phyloP scores from a whole-genome alignment of 1,284 basidiomycete species.

The Fomes fomentarius region DNA sequence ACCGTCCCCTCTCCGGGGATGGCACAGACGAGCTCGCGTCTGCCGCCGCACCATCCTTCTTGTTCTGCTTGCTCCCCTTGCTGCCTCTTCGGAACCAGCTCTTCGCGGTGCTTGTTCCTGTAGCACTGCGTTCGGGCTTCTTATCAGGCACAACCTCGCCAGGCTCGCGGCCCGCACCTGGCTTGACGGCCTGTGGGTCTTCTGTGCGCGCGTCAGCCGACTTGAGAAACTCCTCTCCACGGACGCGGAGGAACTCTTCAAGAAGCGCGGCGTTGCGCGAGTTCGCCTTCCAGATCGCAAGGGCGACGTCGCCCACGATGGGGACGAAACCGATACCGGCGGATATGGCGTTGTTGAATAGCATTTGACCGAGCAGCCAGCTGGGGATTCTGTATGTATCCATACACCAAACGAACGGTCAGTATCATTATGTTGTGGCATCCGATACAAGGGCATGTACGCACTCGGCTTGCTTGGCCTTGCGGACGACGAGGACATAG shows the following conservation, averaged over 20 bases:
- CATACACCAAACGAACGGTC: constrained; percentile 2
- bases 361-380: constrained; percentile 76
- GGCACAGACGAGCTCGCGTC: not conserved
- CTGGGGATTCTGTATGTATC: constrained; percentile 52
- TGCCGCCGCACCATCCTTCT: constrained; percentile 20
- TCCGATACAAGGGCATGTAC: constrained; percentile 14
- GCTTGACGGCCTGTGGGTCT: constrained; percentile 50
- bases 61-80: constrained; percentile 22
- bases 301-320: constrained; percentile 75
- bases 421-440: not conserved
- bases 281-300: constrained; percentile 87
- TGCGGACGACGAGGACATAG: constrained; percentile 80
- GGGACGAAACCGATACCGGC: constrained; percentile 79
- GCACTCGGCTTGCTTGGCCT: constrained; percentile 71
- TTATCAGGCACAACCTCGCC: constrained; percentile 40
- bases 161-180: constrained; percentile 48
- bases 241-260: constrained; percentile 71
- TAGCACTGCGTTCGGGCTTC: constrained; percentile 16
- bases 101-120: not conserved
- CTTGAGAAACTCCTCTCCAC: constrained; percentile 67
- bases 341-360: constrained; percentile 80
- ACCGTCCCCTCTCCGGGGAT: constrained; percentile 25
- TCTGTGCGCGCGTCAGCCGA: constrained; percentile 38
- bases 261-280: constrained; percentile 82
- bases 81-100: constrained; percentile 30